phyloP scores from a whole-genome alignment of 257 asterid genomes.

The Solanum virginianum region DNA sequence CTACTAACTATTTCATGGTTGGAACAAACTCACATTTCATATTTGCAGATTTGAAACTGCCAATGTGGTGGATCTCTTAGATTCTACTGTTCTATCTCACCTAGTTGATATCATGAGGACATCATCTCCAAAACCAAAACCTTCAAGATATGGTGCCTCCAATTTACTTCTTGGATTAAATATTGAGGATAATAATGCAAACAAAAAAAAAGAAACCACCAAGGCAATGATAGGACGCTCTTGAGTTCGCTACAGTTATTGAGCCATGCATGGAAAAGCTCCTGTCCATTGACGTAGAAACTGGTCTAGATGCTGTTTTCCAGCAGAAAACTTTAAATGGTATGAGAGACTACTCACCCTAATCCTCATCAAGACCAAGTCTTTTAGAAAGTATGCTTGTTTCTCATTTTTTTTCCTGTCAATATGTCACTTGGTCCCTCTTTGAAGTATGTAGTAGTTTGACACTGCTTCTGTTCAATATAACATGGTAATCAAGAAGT shows the following conservation, averaged over 20 bases:
- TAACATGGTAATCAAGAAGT: not conserved
- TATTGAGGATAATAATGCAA: slow-evolving; percentile 21
- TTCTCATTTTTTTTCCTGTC: not conserved
- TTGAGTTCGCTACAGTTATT: slow-evolving; percentile 41
- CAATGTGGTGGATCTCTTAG: slow-evolving; percentile 27
- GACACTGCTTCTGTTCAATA: not conserved
- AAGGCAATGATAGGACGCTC: slow-evolving; percentile 54
- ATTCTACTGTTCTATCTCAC: slow-evolving; percentile 38
- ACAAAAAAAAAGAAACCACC: slow-evolving; percentile 52
- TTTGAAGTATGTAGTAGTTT: not conserved
- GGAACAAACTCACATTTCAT: slow-evolving; percentile 1
- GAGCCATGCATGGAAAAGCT: slow-evolving; percentile 32
- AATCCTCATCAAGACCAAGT: not conserved
- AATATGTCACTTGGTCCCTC: not conserved
- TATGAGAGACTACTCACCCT: slow-evolving; percentile 3
- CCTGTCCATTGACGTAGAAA: slow-evolving; percentile 33
- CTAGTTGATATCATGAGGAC: slow-evolving; percentile 58
- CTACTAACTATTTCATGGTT: not conserved
- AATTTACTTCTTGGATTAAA: slow-evolving; percentile 60
- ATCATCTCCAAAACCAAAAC: slow-evolving; percentile 37
- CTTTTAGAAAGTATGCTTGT: not conserved
- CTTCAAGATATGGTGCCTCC: slow-evolving; percentile 74
- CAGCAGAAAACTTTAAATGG: slow-evolving; percentile 45
- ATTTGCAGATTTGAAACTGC: slow-evolving; percentile 29
- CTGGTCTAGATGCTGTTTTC: slow-evolving; percentile 54